Percentiles rank a stretch among this genome's conserved stretches.
phyloP scores from a whole-genome alignment of 164 flowering plant genomes.

The Tetracentron sinense region DNA sequence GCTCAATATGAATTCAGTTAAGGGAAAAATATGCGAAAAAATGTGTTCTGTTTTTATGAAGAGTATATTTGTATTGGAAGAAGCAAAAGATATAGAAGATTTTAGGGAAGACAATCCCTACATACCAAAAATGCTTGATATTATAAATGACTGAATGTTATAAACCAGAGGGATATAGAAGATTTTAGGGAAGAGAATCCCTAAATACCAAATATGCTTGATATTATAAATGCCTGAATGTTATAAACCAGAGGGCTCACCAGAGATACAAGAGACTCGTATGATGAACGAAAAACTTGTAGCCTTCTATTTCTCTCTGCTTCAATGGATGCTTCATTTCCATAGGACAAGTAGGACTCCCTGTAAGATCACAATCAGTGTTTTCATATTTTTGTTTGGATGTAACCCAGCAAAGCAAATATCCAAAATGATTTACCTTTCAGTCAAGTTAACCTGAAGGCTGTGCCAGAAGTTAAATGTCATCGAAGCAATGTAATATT shows the following conservation, averaged over 20 bases:
- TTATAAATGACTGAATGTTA: background rate
- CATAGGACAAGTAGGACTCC: slow-evolving; percentile 57
- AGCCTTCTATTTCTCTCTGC: slow-evolving; percentile 79
- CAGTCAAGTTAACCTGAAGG: slow-evolving; percentile 82
- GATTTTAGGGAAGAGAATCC: background rate
- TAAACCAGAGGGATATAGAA: slow-evolving; percentile 1
- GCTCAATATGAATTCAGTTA: background rate
- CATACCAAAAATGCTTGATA: no score
- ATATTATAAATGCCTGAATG: background rate
- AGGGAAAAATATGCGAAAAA: no score
- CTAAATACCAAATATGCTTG: background rate
- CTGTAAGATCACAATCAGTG: slow-evolving; percentile 41
- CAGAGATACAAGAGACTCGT: slow-evolving; percentile 86
- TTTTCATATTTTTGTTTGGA: no score
- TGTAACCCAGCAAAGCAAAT: slow-evolving; percentile 5
- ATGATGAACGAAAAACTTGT: slow-evolving; percentile 65
- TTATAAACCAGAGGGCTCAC: slow-evolving; percentile 37
- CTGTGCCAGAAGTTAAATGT: slow-evolving; percentile 76
- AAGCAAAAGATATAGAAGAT: no score
- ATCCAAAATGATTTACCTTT: slow-evolving; percentile 45
- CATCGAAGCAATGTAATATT: no score
- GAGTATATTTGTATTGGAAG: no score
- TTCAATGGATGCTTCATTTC: slow-evolving; percentile 65
- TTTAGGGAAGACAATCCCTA: background rate
- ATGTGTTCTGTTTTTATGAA: no score